Conservation (phyloP, 108 stramenopile species). For the Stephanodiscus triporus region DNA sequence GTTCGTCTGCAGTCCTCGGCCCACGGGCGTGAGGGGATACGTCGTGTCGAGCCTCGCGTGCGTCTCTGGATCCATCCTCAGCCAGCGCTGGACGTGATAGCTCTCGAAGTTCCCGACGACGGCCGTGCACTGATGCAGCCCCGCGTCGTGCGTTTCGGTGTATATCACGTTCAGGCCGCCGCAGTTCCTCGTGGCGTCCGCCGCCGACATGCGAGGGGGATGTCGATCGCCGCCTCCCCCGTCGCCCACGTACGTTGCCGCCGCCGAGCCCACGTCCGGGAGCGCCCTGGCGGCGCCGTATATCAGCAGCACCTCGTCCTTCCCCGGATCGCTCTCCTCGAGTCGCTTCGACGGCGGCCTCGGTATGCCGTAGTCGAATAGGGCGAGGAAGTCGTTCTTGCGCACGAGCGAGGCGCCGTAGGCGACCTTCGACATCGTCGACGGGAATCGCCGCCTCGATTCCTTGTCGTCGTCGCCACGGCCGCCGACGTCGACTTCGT, state of each 20-base stretch:
- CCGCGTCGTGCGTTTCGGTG: constrained; percentile 37
- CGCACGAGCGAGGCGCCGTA: constrained; percentile 45
- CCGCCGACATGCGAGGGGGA: constrained; percentile 31
- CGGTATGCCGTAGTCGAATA: constrained; percentile 69
- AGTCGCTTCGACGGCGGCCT: constrained; percentile 46
- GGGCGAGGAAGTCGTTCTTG: constrained; percentile 56
- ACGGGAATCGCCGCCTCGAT: constrained; percentile 42
- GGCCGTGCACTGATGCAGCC: constrained; percentile 60
- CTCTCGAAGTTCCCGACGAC: constrained; percentile 79
- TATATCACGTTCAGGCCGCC: constrained; percentile 69
- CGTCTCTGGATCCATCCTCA: constrained; percentile 44
- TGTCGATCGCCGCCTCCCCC: neutral
- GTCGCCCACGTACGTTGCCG: constrained; percentile 5
- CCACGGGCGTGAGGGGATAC: constrained; percentile 53
- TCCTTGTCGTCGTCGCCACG: neutral
- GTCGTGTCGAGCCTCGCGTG: constrained; percentile 19
- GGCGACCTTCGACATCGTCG: constrained; percentile 44
- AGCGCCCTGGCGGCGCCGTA: constrained; percentile 53
- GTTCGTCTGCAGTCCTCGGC: constrained; percentile 59
- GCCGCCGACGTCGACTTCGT: neutral
- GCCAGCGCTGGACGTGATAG: constrained; percentile 73
- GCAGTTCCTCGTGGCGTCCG: constrained; percentile 71
- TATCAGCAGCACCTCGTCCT: constrained; percentile 69
- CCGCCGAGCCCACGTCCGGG: constrained; percentile 25
- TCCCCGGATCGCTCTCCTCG: constrained; percentile 46